Evolutionary conservation across 179 eudicot genomes (phyloP).

Genomic region (Spinacia oleracea): DNA sequence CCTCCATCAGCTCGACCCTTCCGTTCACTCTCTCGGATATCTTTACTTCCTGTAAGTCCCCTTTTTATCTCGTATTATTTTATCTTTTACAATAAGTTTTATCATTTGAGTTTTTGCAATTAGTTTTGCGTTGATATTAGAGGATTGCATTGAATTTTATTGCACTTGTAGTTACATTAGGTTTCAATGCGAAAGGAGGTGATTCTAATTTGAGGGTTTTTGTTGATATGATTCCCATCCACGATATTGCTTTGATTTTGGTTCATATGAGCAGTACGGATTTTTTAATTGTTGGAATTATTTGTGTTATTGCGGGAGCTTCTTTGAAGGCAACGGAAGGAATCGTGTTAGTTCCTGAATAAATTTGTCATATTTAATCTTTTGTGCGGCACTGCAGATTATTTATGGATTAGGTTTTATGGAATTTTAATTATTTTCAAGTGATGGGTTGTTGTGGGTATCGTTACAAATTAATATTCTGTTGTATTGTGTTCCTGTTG

Average conservation of each 20-base stretch:
- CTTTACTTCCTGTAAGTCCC: constrained; percentile 63
- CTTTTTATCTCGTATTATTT: neutral
- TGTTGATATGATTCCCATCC: neutral
- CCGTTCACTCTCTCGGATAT: constrained; percentile 76
- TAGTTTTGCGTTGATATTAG: neutral
- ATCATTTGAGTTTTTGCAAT: neutral
- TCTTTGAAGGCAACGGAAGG: no score
- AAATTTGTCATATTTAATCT: no score
- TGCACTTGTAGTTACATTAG: neutral
- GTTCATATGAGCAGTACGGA: no score
- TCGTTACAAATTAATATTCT: neutral
- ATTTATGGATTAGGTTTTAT: no score
- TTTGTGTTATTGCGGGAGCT: no score
- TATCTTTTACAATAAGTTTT: neutral
- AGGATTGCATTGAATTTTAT: neutral
- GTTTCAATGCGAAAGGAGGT: neutral
- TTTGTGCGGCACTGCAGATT: no score
- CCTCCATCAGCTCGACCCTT: constrained; percentile 57
- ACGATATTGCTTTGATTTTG: no score
- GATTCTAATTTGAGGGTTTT: neutral
- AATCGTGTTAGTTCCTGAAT: no score
- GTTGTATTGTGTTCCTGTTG: neutral
- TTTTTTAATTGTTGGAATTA: no score
- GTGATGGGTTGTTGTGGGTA: no score
- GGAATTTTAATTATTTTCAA: no score